phyloP scores from a whole-genome alignment of 164 flowering plant species.

The Dillenia suffruticosa region DNA sequence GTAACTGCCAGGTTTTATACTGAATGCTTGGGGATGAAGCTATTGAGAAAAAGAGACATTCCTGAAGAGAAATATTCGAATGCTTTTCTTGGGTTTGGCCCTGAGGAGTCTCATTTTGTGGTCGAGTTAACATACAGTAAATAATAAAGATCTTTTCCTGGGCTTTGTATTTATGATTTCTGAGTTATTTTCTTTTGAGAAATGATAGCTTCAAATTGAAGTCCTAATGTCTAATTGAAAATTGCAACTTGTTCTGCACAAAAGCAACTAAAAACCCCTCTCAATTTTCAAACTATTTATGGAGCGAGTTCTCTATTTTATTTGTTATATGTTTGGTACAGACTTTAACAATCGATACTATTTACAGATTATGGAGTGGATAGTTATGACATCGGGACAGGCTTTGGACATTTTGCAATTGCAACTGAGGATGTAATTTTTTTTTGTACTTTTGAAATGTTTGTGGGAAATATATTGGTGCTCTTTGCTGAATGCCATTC shows the following conservation, averaged over 20 bases:
- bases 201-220: too few species aligned
- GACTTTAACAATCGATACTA: too few species aligned
- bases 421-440: slow-evolving; percentile 77
- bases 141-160: slow-evolving; percentile 11
- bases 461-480: not conserved
- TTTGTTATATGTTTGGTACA: too few species aligned
- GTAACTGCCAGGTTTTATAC: slow-evolving; percentile 67
- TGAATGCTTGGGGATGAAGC: slow-evolving; percentile 87
- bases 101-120: slow-evolving; percentile 77
- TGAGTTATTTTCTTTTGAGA: too few species aligned
- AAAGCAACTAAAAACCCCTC: too few species aligned
- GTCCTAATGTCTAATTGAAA: too few species aligned
- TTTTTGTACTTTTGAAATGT: not conserved
- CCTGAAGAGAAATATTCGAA: slow-evolving; percentile 94
- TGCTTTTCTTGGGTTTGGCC: slow-evolving; percentile 97
- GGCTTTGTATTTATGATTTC: too few species aligned
- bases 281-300: too few species aligned
- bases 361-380: slow-evolving; percentile 85
- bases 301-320: too few species aligned
- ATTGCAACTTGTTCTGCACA: too few species aligned
- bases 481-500: not conserved
- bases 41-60: slow-evolving; percentile 81
- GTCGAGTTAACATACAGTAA: slow-evolving; percentile 92
- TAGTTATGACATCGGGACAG: slow-evolving; percentile 86
- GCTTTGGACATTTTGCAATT: slow-evolving; percentile 98